Conservation (phyloP, 1,284 basidiomycete genomes). For the Ganoderma lingzhi region DNA sequence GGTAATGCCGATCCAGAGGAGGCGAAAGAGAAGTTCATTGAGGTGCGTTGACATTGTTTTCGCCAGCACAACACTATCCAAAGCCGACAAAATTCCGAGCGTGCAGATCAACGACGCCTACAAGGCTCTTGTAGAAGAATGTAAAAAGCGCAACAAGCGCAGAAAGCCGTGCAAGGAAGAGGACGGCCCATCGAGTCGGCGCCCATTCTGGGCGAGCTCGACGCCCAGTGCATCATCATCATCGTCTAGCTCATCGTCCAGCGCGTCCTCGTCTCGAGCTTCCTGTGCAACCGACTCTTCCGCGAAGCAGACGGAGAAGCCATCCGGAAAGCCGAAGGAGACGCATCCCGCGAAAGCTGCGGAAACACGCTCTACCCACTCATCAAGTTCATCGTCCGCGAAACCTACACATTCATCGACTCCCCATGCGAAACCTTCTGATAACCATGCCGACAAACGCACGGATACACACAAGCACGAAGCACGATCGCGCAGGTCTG, state of each 20-base stretch:
- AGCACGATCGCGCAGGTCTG: conserved; percentile 20
- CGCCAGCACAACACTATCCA: background rate
- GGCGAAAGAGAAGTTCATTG: conserved; percentile 79
- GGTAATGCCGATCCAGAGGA: conserved; percentile 65
- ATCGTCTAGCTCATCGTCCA: conserved; percentile 24
- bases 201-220: conserved; percentile 28
- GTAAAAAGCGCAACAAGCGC: conserved; percentile 32
- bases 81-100: background rate
- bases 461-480: conserved; percentile 17
- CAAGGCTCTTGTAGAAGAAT: conserved; percentile 33
- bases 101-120: conserved; percentile 42
- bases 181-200: conserved; percentile 17
- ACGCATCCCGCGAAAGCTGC: conserved; percentile 11
- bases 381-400: conserved; percentile 5
- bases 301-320: conserved; percentile 21
- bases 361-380: conserved; percentile 13
- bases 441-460: conserved; percentile 10
- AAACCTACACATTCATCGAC: conserved; percentile 6
- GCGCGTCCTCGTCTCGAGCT: conserved; percentile 19
- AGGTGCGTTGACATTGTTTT: conserved; percentile 49
- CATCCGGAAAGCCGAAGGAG: conserved; percentile 15
- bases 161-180: conserved; percentile 23
- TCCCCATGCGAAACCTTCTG: conserved; percentile 9
- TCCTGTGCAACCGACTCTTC: conserved; percentile 24
- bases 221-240: conserved; percentile 30